These are phyloP conservation scores for Fusarium solani-melongenae DNA, from an alignment of 2,329 filamentous ascomycete species.

Conservation along the genomic window DNA sequence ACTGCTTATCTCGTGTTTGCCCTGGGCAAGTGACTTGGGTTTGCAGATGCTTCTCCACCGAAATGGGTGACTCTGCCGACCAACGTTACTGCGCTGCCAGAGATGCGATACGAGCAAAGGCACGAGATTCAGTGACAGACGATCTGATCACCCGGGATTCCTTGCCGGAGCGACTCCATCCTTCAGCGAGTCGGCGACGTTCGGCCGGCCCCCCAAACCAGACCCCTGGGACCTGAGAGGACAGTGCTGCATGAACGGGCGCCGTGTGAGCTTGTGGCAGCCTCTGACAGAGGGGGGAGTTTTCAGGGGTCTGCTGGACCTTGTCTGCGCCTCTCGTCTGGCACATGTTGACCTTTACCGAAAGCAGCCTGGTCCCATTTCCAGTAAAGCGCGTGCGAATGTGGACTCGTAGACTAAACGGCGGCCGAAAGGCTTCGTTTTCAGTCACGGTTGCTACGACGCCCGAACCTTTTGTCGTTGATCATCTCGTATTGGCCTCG, in stretches of 20 bases:
- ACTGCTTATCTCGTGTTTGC: slow-evolving; percentile 28
- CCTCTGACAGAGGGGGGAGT: slow-evolving; percentile 12
- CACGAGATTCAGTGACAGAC: slow-evolving; percentile 1
- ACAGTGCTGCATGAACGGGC: slow-evolving; percentile 23
- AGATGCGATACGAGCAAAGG: not conserved
- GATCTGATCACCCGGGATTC: slow-evolving; percentile 5
- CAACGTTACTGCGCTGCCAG: not conserved
- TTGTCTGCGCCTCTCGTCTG: slow-evolving; percentile 33
- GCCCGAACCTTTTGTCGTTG: not conserved
- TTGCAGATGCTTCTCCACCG: not conserved
- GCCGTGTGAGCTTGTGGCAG: slow-evolving; percentile 21
- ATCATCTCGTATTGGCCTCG: slow-evolving; percentile 17
- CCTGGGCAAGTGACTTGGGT: not conserved
- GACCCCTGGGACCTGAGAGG: slow-evolving; percentile 25
- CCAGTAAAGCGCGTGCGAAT: slow-evolving; percentile 7
- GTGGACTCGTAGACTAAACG: not conserved
- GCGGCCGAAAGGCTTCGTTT: slow-evolving; percentile 5
- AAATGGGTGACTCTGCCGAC: not conserved
- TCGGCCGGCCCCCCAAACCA: slow-evolving; percentile 14
- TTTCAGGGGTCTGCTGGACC: slow-evolving; percentile 5
- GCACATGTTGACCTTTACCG: slow-evolving; percentile 15
- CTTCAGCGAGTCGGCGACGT: slow-evolving; percentile 2
- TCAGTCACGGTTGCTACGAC: not conserved
- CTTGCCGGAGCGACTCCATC: not conserved
- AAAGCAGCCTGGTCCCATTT: slow-evolving; percentile 14